Evolutionary conservation across 2,329 filamentous ascomycete species (phyloP).

Genomic region (Ciborinia camelliae): DNA sequence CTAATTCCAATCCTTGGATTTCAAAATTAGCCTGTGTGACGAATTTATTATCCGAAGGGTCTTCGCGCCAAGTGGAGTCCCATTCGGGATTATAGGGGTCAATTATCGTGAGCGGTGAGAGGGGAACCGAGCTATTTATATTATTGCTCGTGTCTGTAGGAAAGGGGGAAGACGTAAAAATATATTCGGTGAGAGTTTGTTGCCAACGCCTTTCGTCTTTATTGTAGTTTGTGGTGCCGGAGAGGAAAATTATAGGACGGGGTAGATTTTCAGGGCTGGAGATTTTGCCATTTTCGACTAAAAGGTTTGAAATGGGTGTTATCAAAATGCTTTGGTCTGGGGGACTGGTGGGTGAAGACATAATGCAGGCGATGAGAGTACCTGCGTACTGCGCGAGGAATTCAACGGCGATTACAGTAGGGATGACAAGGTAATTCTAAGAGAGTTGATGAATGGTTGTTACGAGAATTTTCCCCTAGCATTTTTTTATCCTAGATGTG

Average conservation of each 20-base stretch:
- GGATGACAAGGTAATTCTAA: conserved; percentile 95
- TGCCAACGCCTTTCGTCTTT: conserved; percentile 14
- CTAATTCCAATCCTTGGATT: conserved; percentile 51
- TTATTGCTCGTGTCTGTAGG: conserved; percentile 73
- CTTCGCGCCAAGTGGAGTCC: conserved; percentile 52
- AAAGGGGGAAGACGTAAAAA: conserved; percentile 75
- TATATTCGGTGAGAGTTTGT: conserved; percentile 62
- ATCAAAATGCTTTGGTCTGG: conserved; percentile 38
- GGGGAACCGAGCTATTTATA: conserved; percentile 19
- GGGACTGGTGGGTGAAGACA: conserved; percentile 48
- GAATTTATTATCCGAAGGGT: conserved; percentile 47
- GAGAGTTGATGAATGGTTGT: too few relatives aligned
- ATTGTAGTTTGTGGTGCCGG: conserved; percentile 49
- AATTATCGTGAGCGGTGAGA: conserved; percentile 51
- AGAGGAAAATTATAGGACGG: conserved; percentile 50
- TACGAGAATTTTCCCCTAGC: conserved; percentile 70
- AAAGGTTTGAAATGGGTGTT: conserved; percentile 88
- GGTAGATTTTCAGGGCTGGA: conserved; percentile 61
- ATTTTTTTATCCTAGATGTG: too few relatives aligned
- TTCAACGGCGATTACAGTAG: conserved; percentile 92
- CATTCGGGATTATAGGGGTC: conserved; percentile 57
- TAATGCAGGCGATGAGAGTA: conserved; percentile 53
- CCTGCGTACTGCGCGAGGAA: conserved; percentile 51
- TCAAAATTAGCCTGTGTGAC: conserved; percentile 59
- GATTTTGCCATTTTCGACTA: conserved; percentile 90